A percentile compares a stretch with the other conserved stretches of the same genome.
phyloP scores from a whole-genome alignment of 2,329 filamentous ascomycete species.

The Xylariomycetidae sp. region DNA sequence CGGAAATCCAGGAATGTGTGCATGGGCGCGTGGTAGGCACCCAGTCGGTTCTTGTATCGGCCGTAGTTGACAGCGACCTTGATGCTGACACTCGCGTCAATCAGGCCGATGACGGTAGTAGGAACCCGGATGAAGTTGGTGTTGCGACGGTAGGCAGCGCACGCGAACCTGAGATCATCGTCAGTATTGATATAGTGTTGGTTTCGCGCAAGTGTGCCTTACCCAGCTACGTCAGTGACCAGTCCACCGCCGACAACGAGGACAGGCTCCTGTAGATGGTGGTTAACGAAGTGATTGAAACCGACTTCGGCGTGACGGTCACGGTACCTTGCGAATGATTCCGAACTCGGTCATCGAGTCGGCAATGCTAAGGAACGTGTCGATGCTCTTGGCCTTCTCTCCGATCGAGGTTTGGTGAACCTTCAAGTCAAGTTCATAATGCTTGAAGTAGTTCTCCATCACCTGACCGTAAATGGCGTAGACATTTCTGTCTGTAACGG shows the following conservation, averaged over 20 bases:
- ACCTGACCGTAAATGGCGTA: constrained; percentile 60
- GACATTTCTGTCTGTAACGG: constrained; percentile 67
- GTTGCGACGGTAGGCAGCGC: constrained; percentile 64
- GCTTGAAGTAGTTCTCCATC: constrained; percentile 62
- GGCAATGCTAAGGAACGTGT: constrained; percentile 62
- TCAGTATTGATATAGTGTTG: constrained; percentile 4
- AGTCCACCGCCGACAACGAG: constrained; percentile 62
- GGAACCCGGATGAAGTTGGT: constrained; percentile 70
- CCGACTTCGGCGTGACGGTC: no score
- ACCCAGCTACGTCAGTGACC: constrained; percentile 70
- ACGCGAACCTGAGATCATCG: constrained; percentile 50
- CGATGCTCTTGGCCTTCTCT: constrained; percentile 68
- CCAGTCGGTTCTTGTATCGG: constrained; percentile 69
- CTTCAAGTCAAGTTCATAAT: constrained; percentile 55
- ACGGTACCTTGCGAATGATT: constrained; percentile 58
- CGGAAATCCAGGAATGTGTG: constrained; percentile 70
- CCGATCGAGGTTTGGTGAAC: constrained; percentile 70
- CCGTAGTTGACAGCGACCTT: constrained; percentile 76
- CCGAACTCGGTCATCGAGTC: constrained; percentile 72
- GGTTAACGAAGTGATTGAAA: background rate
- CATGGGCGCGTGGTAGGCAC: constrained; percentile 65
- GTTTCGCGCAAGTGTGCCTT: constrained; percentile 32
- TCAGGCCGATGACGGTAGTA: constrained; percentile 68
- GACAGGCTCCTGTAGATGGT: constrained; percentile 48
- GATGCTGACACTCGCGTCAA: constrained; percentile 70